Base-by-base conservation (phyloP, 2,329 filamentous ascomycete species). In the Diaporthe ampelina region DNA sequence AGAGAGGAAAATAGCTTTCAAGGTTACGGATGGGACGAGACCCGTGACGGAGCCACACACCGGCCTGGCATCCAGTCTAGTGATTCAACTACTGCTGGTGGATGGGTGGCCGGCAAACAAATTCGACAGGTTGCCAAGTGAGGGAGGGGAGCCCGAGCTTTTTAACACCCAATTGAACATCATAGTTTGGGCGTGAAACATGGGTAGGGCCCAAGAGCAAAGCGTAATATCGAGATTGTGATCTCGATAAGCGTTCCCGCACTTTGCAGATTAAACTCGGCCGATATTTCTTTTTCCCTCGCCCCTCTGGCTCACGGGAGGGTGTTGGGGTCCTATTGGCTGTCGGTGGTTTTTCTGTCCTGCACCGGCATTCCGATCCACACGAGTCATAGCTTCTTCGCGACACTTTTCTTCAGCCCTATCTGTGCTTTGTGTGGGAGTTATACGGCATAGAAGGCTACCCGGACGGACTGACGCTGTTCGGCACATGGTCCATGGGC, bases 161-260 rank as follows among this genome's bases (percentile, higher is more conserved):
- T 43, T 26, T 17, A 43, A 43, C 29, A 67, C 43, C 48, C 43
- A 50, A 50, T 50, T 35, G 61, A 17, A 24, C 21, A 67, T 52
- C 50, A 67, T 52, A 67, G 26, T 67, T 67, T 48, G 45, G 61
- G 61, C 29, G 61, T 67, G 61, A 67, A 67, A 67, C 45, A 67
- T 67, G 43, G 29, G 40, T 48, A 52, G 19, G 61, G 61, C 61
- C 61, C 61, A 67, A 67, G 61, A 52, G 61, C 61, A 19, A 52
- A 50, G 61, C 50, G 61, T 67, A 52, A 67, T 67, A 67, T 67
- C 61, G 43, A 67, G 61, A 67, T 67, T 45, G 50, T 45, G 35
- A 67, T 67, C 61, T 67, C 61, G 61, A 67, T 67, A 67, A 50
- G 43, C 61, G 45, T n/a, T 50, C 61, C 61, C 61, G 61, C 61